These are phyloP conservation scores for Entoloma clypeatum DNA, from an alignment of 1,284 basidiomycete species.

Conservation along the genomic window DNA sequence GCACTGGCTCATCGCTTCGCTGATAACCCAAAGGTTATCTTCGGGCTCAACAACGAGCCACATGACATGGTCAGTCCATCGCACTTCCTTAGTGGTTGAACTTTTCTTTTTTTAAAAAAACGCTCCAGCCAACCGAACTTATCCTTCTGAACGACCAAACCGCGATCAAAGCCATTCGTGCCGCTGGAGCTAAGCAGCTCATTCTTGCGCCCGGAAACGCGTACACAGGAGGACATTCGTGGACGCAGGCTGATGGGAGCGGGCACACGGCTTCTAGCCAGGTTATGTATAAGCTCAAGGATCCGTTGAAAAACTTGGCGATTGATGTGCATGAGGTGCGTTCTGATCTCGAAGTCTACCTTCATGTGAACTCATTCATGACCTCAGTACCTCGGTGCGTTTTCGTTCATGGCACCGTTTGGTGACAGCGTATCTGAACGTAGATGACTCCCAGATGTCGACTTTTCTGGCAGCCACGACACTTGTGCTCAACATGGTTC, in stretches of 20 bases:
- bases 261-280: constrained; percentile 36
- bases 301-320: constrained; percentile 40
- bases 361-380: background rate
- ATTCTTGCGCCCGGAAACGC: constrained; percentile 45
- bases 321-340: constrained; percentile 44
- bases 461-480: constrained; percentile 41
- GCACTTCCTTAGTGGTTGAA: background rate
- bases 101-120: constrained; percentile 2
- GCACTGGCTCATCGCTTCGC: constrained; percentile 35
- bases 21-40: constrained; percentile 35
- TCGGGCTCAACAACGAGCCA: constrained; percentile 44
- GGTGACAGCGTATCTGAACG: background rate
- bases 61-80: constrained; percentile 39
- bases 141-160: constrained; percentile 41
- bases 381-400: constrained; percentile 29
- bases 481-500: constrained; percentile 39
- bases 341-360: background rate
- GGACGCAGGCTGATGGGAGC: constrained; percentile 35
- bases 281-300: constrained; percentile 38
- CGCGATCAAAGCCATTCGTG: constrained; percentile 41
- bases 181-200: constrained; percentile 38
- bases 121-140: constrained; percentile 34
- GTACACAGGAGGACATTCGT: constrained; percentile 43
- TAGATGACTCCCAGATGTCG: constrained; percentile 27
- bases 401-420: background rate